phyloP scores from a whole-genome alignment of 371 early-diverging fungal genomes.

The Apophysomyces ossiformis region DNA sequence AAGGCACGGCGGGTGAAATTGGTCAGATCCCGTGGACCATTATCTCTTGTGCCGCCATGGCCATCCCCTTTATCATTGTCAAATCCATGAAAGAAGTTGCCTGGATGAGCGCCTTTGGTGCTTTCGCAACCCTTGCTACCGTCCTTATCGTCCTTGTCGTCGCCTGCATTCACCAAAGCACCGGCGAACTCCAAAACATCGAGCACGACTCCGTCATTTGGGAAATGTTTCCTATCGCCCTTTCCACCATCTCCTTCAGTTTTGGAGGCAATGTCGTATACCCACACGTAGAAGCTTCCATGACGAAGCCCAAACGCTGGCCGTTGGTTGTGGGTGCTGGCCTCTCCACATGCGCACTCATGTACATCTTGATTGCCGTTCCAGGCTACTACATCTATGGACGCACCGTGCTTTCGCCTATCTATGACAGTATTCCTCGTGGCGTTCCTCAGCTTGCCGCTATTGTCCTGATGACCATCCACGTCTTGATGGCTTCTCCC shows the following conservation, averaged over 20 bases:
- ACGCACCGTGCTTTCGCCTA: constrained; percentile 65
- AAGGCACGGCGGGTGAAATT: constrained; percentile 43
- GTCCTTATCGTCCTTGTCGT: constrained; percentile 50
- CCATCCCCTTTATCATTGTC: constrained; percentile 59
- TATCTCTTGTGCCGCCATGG: constrained; percentile 57
- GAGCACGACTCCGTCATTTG: constrained; percentile 53
- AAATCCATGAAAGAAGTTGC: constrained; percentile 69
- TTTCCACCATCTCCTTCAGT: constrained; percentile 74
- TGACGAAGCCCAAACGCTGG: constrained; percentile 80
- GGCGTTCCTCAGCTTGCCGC: constrained; percentile 70
- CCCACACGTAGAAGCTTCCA: constrained; percentile 84
- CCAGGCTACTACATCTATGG: constrained; percentile 89
- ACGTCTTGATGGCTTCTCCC: constrained; percentile 84
- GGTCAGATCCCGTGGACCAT: constrained; percentile 68
- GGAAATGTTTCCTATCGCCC: constrained; percentile 59
- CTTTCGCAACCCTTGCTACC: constrained; percentile 78
- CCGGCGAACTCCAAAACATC: constrained; percentile 20
- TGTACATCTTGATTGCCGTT: constrained; percentile 79
- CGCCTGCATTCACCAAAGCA: constrained; percentile 36
- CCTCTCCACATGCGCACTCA: constrained; percentile 69
- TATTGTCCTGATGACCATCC: constrained; percentile 80
- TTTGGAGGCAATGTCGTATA: constrained; percentile 85
- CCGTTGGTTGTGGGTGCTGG: constrained; percentile 72
- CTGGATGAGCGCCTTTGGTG: constrained; percentile 73
- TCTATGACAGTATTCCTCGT: constrained; percentile 73